These are phyloP conservation scores for Clavaria fumosa DNA, from an alignment of 768 basidiomycete genomes.

Conservation along the genomic window DNA sequence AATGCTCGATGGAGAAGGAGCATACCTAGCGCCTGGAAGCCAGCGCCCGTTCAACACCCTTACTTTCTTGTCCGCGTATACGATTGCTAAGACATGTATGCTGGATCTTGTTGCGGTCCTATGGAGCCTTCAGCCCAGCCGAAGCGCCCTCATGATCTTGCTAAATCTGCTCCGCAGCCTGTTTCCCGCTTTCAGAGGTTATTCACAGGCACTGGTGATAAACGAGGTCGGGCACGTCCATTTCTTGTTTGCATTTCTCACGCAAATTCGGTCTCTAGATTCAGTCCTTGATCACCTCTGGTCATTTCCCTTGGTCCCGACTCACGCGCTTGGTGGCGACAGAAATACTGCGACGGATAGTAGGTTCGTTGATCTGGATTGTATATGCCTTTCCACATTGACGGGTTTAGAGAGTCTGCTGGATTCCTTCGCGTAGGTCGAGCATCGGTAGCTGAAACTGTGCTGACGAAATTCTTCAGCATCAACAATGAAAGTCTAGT, in stretches of 20 bases:
- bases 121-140: slow-evolving; percentile 44
- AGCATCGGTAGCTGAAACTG: slow-evolving; percentile 8
- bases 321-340: slow-evolving; percentile 41
- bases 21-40: slow-evolving; percentile 46
- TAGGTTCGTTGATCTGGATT: background rate
- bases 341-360: slow-evolving; percentile 42
- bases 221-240: slow-evolving; percentile 45
- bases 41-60: slow-evolving; percentile 43
- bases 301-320: slow-evolving; percentile 55
- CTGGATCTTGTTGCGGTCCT: slow-evolving; percentile 33
- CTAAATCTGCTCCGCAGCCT: slow-evolving; percentile 59
- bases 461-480: slow-evolving; percentile 22
- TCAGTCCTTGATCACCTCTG: slow-evolving; percentile 52
- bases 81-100: slow-evolving; percentile 37
- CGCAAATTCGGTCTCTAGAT: slow-evolving; percentile 29
- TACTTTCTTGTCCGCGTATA: slow-evolving; percentile 43
- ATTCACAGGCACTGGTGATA: slow-evolving; percentile 74
- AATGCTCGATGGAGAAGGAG: slow-evolving; percentile 29
- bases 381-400: background rate
- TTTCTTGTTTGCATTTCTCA: slow-evolving; percentile 9
- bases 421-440: slow-evolving; percentile 62
- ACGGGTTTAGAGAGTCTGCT: slow-evolving; percentile 41
- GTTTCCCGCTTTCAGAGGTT: slow-evolving; percentile 71
- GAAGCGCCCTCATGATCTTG: slow-evolving; percentile 54
- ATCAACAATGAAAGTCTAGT: slow-evolving; percentile 59